Conservation (phyloP, 352 stramenopile species). For the Phytopythium cucurbitacearum region DNA sequence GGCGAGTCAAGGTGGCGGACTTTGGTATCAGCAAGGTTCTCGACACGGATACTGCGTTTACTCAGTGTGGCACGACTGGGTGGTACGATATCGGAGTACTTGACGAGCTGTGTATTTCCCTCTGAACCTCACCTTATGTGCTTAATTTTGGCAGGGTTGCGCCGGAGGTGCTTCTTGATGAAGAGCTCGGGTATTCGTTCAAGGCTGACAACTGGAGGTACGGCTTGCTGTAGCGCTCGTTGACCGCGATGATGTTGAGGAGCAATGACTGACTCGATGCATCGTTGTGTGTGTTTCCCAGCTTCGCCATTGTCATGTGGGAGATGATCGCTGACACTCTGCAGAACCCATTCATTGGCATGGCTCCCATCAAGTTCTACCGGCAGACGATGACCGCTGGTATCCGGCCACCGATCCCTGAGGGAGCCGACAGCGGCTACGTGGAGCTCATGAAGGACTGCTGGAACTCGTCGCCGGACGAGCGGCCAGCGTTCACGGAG, state of each 20-base stretch:
- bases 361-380: slow-evolving; percentile 90
- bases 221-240: not conserved
- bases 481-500: slow-evolving; percentile 70
- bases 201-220: slow-evolving; percentile 90
- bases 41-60: slow-evolving; percentile 81
- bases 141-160: slow-evolving; percentile 54
- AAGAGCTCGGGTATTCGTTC: slow-evolving; percentile 87
- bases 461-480: slow-evolving; percentile 74
- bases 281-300: slow-evolving; percentile 9
- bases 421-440: slow-evolving; percentile 67
- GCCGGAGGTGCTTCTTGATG: slow-evolving; percentile 82
- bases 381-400: slow-evolving; percentile 82
- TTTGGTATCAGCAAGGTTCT: slow-evolving; percentile 90
- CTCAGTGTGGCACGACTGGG: slow-evolving; percentile 83
- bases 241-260: too few species aligned
- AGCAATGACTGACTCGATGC: not conserved
- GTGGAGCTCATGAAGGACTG: slow-evolving; percentile 74
- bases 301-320: slow-evolving; percentile 90
- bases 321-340: slow-evolving; percentile 82
- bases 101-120: not conserved
- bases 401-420: slow-evolving; percentile 65
- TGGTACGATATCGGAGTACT: slow-evolving; percentile 31
- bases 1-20: slow-evolving; percentile 86
- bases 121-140: slow-evolving; percentile 1
- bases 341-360: slow-evolving; percentile 86